Evolutionary conservation across 352 stramenopile genomes (phyloP).

Genomic region (Phytophthora brassicae): DNA sequence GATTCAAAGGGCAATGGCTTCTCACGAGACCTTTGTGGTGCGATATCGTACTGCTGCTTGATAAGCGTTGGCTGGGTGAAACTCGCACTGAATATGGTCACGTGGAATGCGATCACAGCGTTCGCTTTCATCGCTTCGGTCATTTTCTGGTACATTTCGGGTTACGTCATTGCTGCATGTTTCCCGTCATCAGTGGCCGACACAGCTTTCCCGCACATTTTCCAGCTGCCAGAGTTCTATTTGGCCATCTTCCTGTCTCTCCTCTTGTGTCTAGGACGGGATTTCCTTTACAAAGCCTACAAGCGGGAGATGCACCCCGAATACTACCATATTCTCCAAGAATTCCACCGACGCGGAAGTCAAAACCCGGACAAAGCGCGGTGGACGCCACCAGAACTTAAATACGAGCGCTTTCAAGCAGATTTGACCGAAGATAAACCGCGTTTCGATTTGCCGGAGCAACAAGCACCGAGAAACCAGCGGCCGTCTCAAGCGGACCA

Average conservation of each 20-base stretch:
- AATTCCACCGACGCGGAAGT: constrained; percentile 56
- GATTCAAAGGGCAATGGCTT: constrained; percentile 66
- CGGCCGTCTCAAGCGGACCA: constrained; percentile 26
- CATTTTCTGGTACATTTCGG: constrained; percentile 76
- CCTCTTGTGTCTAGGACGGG: constrained; percentile 70
- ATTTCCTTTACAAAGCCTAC: constrained; percentile 85
- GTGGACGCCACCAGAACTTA: constrained; percentile 65
- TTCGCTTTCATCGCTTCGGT: constrained; percentile 63
- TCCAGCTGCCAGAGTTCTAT: constrained; percentile 74
- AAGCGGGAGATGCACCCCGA: constrained; percentile 84
- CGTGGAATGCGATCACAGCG: constrained; percentile 69
- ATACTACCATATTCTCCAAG: constrained; percentile 88
- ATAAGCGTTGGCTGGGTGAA: constrained; percentile 83
- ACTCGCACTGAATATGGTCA: constrained; percentile 83
- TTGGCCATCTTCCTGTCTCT: constrained; percentile 70
- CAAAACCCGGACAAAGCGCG: constrained; percentile 44
- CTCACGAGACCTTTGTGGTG: constrained; percentile 71
- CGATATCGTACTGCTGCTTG: constrained; percentile 75
- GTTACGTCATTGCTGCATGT: constrained; percentile 56
- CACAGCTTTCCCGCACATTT: constrained; percentile 79
- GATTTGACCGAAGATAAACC: constrained; percentile 62
- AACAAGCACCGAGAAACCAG: constrained; percentile 30
- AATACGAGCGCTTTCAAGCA: constrained; percentile 72
- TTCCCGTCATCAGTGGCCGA: constrained; percentile 66
- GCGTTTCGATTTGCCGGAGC: constrained; percentile 60